phyloP scores from a whole-genome alignment of 106 monocot species.

The Amphibolis antarctica region DNA sequence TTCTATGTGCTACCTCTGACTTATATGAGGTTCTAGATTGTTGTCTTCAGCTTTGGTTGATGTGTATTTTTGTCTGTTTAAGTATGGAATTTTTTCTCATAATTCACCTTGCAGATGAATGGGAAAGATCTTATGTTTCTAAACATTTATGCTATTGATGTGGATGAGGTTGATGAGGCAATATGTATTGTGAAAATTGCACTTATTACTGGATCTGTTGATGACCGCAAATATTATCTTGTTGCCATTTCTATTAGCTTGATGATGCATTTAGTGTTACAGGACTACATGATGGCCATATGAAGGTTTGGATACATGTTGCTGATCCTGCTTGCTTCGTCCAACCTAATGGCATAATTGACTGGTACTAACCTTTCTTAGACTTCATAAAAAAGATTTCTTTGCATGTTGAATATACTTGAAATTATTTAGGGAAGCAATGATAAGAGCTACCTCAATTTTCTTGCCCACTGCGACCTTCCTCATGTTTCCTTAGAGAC shows the following conservation, averaged over 20 bases:
- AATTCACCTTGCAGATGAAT: conserved; percentile 26
- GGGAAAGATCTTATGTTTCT: conserved; percentile 77
- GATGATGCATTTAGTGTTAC: conserved; percentile 92
- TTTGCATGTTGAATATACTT: too few species aligned
- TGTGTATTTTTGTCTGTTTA: neutral
- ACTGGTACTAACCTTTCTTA: too few species aligned
- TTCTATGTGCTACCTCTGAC: conserved; percentile 41
- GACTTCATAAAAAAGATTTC: neutral
- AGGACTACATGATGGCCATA: conserved; percentile 70
- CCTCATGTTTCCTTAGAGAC: too few species aligned
- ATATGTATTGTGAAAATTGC: neutral
- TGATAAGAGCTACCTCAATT: too few species aligned
- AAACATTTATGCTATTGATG: too few species aligned
- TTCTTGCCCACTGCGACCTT: too few species aligned
- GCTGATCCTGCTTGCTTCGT: conserved; percentile 85
- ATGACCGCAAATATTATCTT: neutral
- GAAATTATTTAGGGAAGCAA: too few species aligned
- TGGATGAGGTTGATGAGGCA: too few species aligned
- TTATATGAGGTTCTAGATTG: conserved; percentile 50
- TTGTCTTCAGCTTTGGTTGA: neutral
- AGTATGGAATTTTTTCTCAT: neutral
- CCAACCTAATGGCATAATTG: conserved; percentile 49
- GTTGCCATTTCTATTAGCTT: conserved; percentile 40
- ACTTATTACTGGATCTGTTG: neutral
- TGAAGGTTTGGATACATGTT: conserved; percentile 95